Evolutionary conservation across 2,329 filamentous ascomycete genomes (phyloP).

Genomic region (Botryotinia calthae): DNA sequence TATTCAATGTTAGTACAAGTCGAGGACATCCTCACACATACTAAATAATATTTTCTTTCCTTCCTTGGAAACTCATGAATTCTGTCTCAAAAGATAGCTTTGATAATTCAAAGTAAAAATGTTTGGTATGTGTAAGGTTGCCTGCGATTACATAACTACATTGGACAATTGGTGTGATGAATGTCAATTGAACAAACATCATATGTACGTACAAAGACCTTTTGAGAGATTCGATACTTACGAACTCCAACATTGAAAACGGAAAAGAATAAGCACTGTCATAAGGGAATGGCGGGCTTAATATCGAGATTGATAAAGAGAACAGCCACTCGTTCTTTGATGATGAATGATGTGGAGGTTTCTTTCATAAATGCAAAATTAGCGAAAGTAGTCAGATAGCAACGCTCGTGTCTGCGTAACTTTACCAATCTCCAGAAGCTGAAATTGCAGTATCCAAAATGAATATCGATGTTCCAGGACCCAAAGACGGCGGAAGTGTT

Average conservation of each 20-base stretch:
- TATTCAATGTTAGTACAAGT: not conserved
- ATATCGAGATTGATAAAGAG: not conserved
- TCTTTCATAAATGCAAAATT: not conserved
- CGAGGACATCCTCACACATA: not conserved
- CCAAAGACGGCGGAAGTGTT: not conserved
- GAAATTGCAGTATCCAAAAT: not conserved
- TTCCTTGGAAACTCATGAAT: accelerated
- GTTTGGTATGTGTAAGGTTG: not conserved
- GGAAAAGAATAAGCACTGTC: not conserved
- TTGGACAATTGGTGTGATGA: not conserved
- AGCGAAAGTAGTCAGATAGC: not conserved
- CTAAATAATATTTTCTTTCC: not conserved
- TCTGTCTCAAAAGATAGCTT: accelerated
- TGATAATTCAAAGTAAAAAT: not conserved
- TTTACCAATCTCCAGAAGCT: not conserved
- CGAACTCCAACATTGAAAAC: not conserved
- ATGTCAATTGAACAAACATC: not conserved
- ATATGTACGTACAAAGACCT: not conserved
- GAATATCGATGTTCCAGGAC: not conserved
- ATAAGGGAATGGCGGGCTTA: not conserved
- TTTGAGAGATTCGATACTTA: not conserved
- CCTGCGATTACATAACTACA: not conserved
- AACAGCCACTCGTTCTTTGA: not conserved
- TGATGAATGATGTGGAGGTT: not conserved
- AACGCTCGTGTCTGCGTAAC: too few species aligned